Conservation (phyloP, 345 rosid species). For the Lepidium africanum region DNA sequence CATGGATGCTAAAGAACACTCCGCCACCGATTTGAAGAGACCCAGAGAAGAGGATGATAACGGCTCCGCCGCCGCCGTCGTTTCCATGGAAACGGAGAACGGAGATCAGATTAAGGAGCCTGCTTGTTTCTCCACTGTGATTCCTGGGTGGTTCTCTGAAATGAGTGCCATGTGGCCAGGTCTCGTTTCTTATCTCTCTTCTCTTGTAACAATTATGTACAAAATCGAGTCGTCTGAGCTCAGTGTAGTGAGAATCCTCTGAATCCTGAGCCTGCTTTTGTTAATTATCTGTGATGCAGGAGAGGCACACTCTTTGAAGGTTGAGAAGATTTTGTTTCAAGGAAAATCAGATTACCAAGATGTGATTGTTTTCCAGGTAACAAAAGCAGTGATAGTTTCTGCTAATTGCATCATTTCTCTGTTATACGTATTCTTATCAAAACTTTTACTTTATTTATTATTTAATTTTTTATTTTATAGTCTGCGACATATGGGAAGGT, state of each 20-base stretch:
- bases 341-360: slow-evolving; percentile 74
- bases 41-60: slow-evolving; percentile 49
- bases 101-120: slow-evolving; percentile 25
- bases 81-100: slow-evolving; percentile 32
- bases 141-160: slow-evolving; percentile 91
- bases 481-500: slow-evolving; percentile 66
- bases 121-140: slow-evolving; percentile 52
- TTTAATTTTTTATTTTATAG: slow-evolving; percentile 24
- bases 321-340: slow-evolving; percentile 65
- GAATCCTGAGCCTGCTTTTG: background rate
- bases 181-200: background rate
- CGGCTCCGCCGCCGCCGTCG: slow-evolving; percentile 29
- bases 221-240: too few relatives aligned
- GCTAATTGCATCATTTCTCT: background rate
- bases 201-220: background rate
- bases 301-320: slow-evolving; percentile 75
- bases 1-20: slow-evolving; percentile 23
- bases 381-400: background rate
- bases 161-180: slow-evolving; percentile 96
- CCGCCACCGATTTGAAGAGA: slow-evolving; percentile 48
- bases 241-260: too few relatives aligned
- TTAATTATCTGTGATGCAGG: slow-evolving; percentile 37
- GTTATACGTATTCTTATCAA: background rate
- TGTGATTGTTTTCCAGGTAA: slow-evolving; percentile 81
- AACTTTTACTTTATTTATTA: background rate